Evolutionary conservation across 2,329 filamentous ascomycete species (phyloP).

Genomic region (Ascosphaera aggregata): DNA sequence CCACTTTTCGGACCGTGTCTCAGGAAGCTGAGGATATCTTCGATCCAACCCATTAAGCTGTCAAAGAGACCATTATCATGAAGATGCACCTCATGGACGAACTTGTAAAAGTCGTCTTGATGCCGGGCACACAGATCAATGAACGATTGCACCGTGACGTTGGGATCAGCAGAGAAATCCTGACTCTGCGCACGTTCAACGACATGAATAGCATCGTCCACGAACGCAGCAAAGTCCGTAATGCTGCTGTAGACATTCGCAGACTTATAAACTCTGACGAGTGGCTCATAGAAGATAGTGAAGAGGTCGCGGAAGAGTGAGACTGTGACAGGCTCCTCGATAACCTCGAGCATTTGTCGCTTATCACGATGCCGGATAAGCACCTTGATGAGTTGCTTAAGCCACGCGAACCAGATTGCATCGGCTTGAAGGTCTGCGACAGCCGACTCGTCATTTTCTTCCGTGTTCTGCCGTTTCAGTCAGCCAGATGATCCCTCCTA

Average conservation of each 20-base stretch:
- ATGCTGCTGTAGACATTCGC: constrained; percentile 96
- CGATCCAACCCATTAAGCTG: constrained; percentile 91
- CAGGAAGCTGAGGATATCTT: constrained; percentile 83
- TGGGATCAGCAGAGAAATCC: constrained; percentile 84
- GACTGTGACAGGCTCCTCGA: constrained; percentile 94
- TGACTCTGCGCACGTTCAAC: constrained; percentile 42
- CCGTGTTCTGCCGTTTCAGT: not conserved
- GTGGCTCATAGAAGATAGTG: constrained; percentile 95
- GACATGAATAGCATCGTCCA: constrained; percentile 78
- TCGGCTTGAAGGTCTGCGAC: not conserved
- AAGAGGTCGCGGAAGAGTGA: constrained; percentile 89
- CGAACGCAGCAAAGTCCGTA: constrained; percentile 82
- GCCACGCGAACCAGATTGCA: constrained; percentile 50
- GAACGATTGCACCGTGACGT: constrained; percentile 94
- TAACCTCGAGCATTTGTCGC: constrained; percentile 85
- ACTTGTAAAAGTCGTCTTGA: constrained; percentile 96
- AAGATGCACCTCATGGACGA: constrained; percentile 90
- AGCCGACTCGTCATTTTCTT: not conserved
- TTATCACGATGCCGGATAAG: constrained; percentile 84
- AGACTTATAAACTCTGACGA: constrained; percentile 93
- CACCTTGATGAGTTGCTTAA: constrained; percentile 87
- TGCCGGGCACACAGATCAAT: constrained; percentile 91
- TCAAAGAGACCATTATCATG: constrained; percentile 95
- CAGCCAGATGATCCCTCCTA: not conserved
- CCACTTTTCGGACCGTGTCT: constrained; percentile 55